A percentile compares a stretch with the other conserved stretches of the same genome.
Conservation (phyloP, 495 filamentous ascomycete genomes). For the Beverwykella pulmonaria region DNA sequence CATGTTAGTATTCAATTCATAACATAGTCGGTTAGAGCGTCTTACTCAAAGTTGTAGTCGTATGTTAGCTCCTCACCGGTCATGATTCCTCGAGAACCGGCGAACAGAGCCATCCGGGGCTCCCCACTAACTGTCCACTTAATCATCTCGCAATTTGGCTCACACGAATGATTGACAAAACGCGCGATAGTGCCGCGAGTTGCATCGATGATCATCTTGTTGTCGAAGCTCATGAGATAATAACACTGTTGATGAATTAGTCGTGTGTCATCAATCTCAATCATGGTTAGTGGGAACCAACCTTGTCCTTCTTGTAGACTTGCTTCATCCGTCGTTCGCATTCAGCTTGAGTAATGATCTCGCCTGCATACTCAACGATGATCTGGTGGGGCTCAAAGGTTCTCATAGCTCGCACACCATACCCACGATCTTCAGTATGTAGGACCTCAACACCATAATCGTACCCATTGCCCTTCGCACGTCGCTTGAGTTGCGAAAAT, state of each 20-base stretch:
- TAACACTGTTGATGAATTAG: slow-evolving; percentile 62
- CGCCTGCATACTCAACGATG: slow-evolving; percentile 96
- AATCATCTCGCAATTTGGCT: slow-evolving; percentile 95
- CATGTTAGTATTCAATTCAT: not conserved
- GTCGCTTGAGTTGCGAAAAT: slow-evolving; percentile 76
- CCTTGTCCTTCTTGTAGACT: slow-evolving; percentile 87
- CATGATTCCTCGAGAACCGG: slow-evolving; percentile 83
- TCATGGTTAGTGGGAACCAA: slow-evolving; percentile 47
- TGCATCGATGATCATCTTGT: slow-evolving; percentile 98
- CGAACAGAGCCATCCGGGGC: slow-evolving; percentile 96
- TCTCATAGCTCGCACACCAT: slow-evolving; percentile 86
- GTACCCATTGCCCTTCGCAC: slow-evolving; percentile 69
- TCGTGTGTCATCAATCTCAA: not conserved
- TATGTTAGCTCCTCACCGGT: slow-evolving; percentile 98
- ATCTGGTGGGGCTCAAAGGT: slow-evolving; percentile 88
- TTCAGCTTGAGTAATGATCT: slow-evolving; percentile 93
- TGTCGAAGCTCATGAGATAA: slow-evolving; percentile 96
- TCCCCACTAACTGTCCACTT: slow-evolving; percentile 96
- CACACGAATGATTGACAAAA: slow-evolving; percentile 97
- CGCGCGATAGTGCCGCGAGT: slow-evolving; percentile 93
- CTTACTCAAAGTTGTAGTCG: slow-evolving; percentile 95
- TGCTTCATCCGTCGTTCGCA: slow-evolving; percentile 91
- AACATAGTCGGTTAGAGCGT: slow-evolving; percentile 9
- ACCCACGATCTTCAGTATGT: slow-evolving; percentile 85
- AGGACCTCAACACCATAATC: slow-evolving; percentile 92